Percentiles rank a stretch among this genome's conserved stretches.
Evolutionary conservation across 345 rosid species (phyloP).

Genomic region (Eucalyptus grandis): DNA sequence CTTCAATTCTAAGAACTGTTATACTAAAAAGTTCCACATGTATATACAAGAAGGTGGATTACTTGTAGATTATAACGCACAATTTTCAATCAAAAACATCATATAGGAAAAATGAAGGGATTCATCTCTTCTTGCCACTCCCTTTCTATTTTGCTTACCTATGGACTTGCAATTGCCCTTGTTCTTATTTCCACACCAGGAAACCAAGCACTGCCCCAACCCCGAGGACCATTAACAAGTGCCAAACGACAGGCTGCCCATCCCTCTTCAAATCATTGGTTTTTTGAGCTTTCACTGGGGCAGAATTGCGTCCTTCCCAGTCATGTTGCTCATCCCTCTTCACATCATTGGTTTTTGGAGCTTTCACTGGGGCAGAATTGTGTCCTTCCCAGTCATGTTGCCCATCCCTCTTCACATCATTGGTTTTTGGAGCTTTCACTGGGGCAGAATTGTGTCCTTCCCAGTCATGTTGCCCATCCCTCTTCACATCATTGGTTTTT

Average conservation of each 20-base stretch:
- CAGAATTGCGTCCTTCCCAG: no score
- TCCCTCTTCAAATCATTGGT: neutral
- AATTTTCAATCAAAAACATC: neutral
- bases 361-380: no score
- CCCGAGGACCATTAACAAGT: no score
- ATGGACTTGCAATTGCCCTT: neutral
- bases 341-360: no score
- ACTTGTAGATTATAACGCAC: neutral
- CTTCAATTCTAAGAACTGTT: neutral
- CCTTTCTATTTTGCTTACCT: neutral
- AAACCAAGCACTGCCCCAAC: no score
- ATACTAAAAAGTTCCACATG: neutral
- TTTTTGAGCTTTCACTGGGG: no score
- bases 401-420: neutral
- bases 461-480: neutral
- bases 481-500: neutral
- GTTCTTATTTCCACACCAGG: neutral
- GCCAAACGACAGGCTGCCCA: neutral
- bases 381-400: neutral
- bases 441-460: no score
- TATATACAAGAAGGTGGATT: neutral
- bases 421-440: neutral
- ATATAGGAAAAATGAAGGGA: neutral
- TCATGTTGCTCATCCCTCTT: no score
- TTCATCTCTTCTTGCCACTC: neutral